Evolutionary conservation across 345 rosid species (phyloP).

Genomic region (Kandelia obovata): DNA sequence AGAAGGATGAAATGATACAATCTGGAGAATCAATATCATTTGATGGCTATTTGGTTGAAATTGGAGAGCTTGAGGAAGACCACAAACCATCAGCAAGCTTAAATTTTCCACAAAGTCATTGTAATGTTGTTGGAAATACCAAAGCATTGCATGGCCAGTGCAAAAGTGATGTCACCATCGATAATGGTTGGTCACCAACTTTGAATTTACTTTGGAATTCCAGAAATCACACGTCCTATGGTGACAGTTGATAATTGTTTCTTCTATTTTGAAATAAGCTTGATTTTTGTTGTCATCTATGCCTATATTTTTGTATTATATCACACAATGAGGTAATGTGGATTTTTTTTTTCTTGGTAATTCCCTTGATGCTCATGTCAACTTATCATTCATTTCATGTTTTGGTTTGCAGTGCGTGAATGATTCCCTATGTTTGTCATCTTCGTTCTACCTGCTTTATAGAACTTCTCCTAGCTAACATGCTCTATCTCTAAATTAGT

Average conservation of each 20-base stretch:
- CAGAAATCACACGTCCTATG: background rate
- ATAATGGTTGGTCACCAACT: constrained; percentile 16
- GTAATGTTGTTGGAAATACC: constrained; percentile 7
- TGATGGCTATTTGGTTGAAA: constrained; percentile 17
- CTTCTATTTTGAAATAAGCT: background rate
- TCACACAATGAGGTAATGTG: no score
- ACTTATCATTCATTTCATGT: background rate
- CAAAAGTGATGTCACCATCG: background rate
- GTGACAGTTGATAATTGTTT: background rate
- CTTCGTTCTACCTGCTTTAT: constrained; percentile 3
- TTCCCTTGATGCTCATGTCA: background rate
- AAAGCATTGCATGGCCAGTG: constrained; percentile 11
- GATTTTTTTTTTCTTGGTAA: background rate
- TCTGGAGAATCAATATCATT: constrained; percentile 13
- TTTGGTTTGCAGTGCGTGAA: background rate
- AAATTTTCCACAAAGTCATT: constrained; percentile 10
- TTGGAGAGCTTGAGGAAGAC: constrained; percentile 23
- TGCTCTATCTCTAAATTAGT: constrained; percentile 24
- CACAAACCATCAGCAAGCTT: constrained; percentile 7
- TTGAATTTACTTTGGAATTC: background rate
- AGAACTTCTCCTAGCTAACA: constrained; percentile 7
- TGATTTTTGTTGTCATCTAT: background rate
- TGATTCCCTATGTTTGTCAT: background rate
- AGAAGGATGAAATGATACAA: constrained; percentile 12
- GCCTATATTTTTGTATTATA: background rate